Evolutionary conservation across 2,329 filamentous ascomycete species (phyloP).

Genomic region (Aspergillus texensis): DNA sequence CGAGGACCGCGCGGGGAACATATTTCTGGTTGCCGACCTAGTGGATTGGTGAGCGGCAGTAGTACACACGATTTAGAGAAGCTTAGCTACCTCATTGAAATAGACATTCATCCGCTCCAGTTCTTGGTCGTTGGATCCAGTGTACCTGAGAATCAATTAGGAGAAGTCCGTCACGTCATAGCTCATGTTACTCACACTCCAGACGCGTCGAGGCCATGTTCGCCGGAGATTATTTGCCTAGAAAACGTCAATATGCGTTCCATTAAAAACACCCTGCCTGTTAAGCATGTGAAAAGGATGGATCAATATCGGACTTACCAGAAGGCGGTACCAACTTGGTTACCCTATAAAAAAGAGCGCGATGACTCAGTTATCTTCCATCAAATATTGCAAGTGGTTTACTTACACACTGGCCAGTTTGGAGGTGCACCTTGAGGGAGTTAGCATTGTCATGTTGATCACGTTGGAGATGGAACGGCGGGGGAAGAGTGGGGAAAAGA

Average conservation of each 20-base stretch:
- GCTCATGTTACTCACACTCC: conserved; percentile 72
- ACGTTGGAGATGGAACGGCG: background rate
- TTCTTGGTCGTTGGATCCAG: conserved; percentile 97
- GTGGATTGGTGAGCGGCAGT: conserved; percentile 10
- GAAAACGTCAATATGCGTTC: conserved; percentile 42
- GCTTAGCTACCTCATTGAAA: conserved; percentile 78
- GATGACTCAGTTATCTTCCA: conserved; percentile 24
- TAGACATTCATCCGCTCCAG: conserved; percentile 99
- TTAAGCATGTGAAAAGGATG: background rate
- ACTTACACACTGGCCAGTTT: conserved; percentile 99
- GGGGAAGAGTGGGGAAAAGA: conserved; percentile 22
- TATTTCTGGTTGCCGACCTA: conserved; percentile 85
- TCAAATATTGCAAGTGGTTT: conserved; percentile 3
- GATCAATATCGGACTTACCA: conserved; percentile 62
- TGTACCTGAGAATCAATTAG: conserved; percentile 66
- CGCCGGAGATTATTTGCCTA: conserved; percentile 80
- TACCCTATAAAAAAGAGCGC: conserved; percentile 67
- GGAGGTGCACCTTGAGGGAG: conserved; percentile 86
- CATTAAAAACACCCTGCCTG: background rate
- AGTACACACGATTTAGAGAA: background rate
- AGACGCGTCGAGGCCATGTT: conserved; percentile 96
- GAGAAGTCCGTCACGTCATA: background rate
- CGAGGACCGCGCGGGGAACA: conserved; percentile 97
- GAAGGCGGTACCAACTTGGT: conserved; percentile 99
- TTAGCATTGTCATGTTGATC: conserved; percentile 30